Base-by-base conservation (phyloP, 2,329 filamentous ascomycete genomes). In the Lojkania enalia region DNA sequence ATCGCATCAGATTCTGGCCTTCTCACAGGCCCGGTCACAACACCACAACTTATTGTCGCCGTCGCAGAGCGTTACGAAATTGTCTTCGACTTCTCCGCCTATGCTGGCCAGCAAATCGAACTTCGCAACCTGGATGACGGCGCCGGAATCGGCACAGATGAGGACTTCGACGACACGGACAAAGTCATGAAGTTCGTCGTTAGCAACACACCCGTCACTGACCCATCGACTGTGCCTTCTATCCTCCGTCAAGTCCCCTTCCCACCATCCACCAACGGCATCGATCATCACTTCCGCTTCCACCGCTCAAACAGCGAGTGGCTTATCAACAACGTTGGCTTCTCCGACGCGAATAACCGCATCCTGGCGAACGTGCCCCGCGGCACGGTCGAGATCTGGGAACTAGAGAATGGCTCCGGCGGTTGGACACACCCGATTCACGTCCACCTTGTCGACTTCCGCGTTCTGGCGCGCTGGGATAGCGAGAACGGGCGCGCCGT, bases 21-120 rank as follows among this genome's bases (percentile, higher is more conserved):
- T 12, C 44, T 57, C 9, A 33, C 51, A 20, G 37, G 63, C 9
- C 75, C 79, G 1, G 73, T 78, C 3, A 53, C 61, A 12, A 64
- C 69, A 3, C 67, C 66, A 20, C 60, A 70, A 15, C 57, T 81
- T 9, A 67, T 71, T 32, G 66, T 80, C 31, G 67, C 76, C 3
- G 79, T 79, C 63, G 80, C 77, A 3, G 80, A 83, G 60, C 73
- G 80, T 3, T 83, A 77, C 52, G 80, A 83, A 52, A 67, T 83
- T 23, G 71, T 83, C 13, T 66, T 83, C 44, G 80, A 83, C 61
- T 83, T 83, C 55, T 64, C 73, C 7, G 44, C 57, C 2, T 80
- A 70, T 50, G 70, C 71, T 1, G 78, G 77, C 19, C 69, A 80
- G 58, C 77, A 75, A 39, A 60, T 82, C 46, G 69, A 67, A 13